Base-by-base conservation (phyloP, 2,329 filamentous ascomycete species). In the Xylariaceae sp. region DNA sequence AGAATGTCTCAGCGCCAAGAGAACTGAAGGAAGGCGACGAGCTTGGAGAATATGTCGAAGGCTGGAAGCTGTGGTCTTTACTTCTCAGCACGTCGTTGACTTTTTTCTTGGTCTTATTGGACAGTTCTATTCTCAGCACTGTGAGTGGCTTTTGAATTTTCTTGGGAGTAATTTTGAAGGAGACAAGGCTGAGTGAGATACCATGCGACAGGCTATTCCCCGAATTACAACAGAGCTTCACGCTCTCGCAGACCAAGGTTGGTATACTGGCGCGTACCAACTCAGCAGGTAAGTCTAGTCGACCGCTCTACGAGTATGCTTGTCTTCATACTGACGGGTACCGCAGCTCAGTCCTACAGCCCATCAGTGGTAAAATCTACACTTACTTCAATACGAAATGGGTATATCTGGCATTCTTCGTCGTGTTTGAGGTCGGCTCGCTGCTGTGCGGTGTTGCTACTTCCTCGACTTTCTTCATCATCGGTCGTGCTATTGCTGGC, bases 371-470 rank as follows among this genome's bases (percentile, higher is more conserved):
- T 1, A 80, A 75, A 57, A 48, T 81, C 1, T 82, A 79, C 52
- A 71, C 62, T 2, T 62, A 71, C 27, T 71, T 74, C 42, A 67
- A 54, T 14, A 56, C 62, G 11, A 55, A 71, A 66, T 70, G 66
- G 63, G 61, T 68, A 0, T 74, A 70, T 42, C 56, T 72, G 6
- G 44, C 48, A 44, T 72, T 76, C 39, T 67, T 83, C 27, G 55
- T 64, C 33, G 47, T 81, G 38, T 83, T 84, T 53, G 78, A 82
- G 58, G 18, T 81, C 1, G 81, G 81, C 2, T 80, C 75, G 0
- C 55, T 78, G 3, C 62, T 84, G n/a, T 83, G 79, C 53, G 80
- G 66, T 47, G 54, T 71, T 44, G 74, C 80, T 0, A 66, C 59
- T 0, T 75, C 69, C 10, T 78, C 76, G 0, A 55, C 64, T 0